phyloP scores from a whole-genome alignment of 768 basidiomycete genomes.

The Mycena vitilis region DNA sequence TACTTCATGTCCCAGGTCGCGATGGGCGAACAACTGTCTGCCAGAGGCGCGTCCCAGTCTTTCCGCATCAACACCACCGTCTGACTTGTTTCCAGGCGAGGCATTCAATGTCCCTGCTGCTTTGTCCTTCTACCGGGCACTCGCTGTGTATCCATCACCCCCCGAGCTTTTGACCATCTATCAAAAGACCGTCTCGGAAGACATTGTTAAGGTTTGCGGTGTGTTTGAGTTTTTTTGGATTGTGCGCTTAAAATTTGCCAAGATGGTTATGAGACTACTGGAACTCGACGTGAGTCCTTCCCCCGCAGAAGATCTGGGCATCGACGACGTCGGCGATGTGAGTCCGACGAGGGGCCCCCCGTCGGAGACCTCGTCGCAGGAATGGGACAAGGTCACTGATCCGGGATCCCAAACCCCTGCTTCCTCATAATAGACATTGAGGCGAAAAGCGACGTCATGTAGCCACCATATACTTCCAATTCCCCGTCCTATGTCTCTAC shows the following conservation, averaged over 20 bases:
- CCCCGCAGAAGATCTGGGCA: constrained; percentile 55
- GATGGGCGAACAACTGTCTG: constrained; percentile 85
- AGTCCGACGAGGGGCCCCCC: constrained; percentile 76
- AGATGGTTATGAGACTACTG: constrained; percentile 86
- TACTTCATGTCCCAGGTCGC: constrained; percentile 94
- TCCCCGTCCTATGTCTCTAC: constrained; percentile 29
- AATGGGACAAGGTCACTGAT: constrained; percentile 91
- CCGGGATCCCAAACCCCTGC: constrained; percentile 68
- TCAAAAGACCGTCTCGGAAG: constrained; percentile 87
- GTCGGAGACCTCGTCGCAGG: constrained; percentile 89
- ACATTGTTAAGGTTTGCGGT: constrained; percentile 77
- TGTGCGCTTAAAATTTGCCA: background rate
- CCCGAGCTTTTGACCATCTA: constrained; percentile 96
- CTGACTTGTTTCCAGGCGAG: constrained; percentile 66
- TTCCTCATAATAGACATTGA: constrained; percentile 42
- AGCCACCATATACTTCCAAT: constrained; percentile 32
- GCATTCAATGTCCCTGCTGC: constrained; percentile 84
- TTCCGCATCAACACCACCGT: background rate
- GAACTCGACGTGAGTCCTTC: constrained; percentile 88
- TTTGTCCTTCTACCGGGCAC: constrained; percentile 90
- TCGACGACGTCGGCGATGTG: constrained; percentile 63
- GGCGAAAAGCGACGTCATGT: constrained; percentile 28
- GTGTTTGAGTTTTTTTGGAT: background rate
- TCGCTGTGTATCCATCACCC: constrained; percentile 94
- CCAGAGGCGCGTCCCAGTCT: constrained; percentile 67